A percentile compares a stretch with the other conserved stretches of the same genome.
These are phyloP conservation scores for Hemisphaericaspora nanyangensis DNA, from an alignment of 805 yeast genomes.

Conservation along the genomic window DNA sequence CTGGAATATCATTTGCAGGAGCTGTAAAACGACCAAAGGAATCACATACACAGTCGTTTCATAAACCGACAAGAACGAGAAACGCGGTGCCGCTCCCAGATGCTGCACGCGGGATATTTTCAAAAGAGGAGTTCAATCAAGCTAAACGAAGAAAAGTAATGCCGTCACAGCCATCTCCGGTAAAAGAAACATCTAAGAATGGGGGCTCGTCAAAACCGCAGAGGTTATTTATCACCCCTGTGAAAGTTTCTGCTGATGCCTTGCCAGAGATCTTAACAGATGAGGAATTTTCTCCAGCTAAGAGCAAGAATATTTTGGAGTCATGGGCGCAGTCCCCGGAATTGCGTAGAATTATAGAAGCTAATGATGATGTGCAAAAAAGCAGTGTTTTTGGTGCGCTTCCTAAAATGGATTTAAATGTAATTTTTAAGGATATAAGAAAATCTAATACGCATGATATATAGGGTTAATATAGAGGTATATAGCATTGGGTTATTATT, in stretches of 20 bases:
- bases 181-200: background rate
- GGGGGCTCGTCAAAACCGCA: background rate
- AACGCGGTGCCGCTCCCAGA: slow-evolving; percentile 36
- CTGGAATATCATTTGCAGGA: no score
- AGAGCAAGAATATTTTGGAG: slow-evolving; percentile 18
- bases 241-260: slow-evolving; percentile 13
- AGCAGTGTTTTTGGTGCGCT: slow-evolving; percentile 70
- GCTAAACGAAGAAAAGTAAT: background rate
- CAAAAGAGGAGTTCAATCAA: background rate
- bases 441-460: no score
- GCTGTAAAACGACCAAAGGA: no score
- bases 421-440: slow-evolving; percentile 57
- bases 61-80: no score
- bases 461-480: no score
- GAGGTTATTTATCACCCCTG: slow-evolving; percentile 1
- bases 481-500: no score
- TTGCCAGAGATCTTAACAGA: slow-evolving; percentile 42
- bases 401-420: slow-evolving; percentile 63
- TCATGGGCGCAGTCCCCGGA: slow-evolving; percentile 41
- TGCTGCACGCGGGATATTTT: slow-evolving; percentile 29
- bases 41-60: no score
- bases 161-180: background rate
- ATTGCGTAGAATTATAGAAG: slow-evolving; percentile 22
- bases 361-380: slow-evolving; percentile 50
- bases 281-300: slow-evolving; percentile 26